Base-by-base conservation (phyloP, 202 grass and related monocot genomes). In the Zoysia matrella region DNA sequence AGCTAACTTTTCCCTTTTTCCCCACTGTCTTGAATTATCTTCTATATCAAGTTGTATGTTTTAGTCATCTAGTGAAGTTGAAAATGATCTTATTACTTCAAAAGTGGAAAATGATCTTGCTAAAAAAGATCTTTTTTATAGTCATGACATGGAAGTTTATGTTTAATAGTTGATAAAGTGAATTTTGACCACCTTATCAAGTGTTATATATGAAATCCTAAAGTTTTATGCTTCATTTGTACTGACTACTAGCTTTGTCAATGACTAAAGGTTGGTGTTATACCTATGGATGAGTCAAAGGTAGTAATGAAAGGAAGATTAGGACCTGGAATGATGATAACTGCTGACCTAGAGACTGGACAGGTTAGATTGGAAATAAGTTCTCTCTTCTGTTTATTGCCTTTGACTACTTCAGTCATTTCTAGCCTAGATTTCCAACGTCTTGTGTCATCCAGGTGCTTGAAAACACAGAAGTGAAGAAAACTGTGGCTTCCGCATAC, bases 241-340 rank as follows among this genome's bases (percentile, higher is more conserved):
- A 71, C 75, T 63, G n/a, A 75, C 60, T 12, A 83, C 70, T 67
- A 71, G 13, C 66, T 71, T 54, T 80, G 56, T 83, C 82, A 70
- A 82, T 86, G 43, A 22, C 44, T 36, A 69, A 83, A 99, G 96
- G 96, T 99, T 82, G 96, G 96, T 86, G 96, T 99, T 85, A 85
- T 99, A 71, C 96, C 96, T 55, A 99, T 99, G 96, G 96, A 99
- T 80, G 96, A 99, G 68, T 94, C 96, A 1, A 99, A 94, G 80
- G 93, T 99, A 54, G 89, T 90, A 93, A 96, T 82, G 91, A 99
- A 99, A 90, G 96, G 96, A 63, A 92, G 96, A 90, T 69, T 99
- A 67, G 96, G 96, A 63, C 96, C 96, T 78, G 96, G 96, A 87
- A 99, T 99, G 96, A 99, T 99, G 96, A 99, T 99, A 73, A 96